These are phyloP conservation scores for Septoria petroselini DNA, from an alignment of 2,329 filamentous ascomycete species.

Conservation along the genomic window DNA sequence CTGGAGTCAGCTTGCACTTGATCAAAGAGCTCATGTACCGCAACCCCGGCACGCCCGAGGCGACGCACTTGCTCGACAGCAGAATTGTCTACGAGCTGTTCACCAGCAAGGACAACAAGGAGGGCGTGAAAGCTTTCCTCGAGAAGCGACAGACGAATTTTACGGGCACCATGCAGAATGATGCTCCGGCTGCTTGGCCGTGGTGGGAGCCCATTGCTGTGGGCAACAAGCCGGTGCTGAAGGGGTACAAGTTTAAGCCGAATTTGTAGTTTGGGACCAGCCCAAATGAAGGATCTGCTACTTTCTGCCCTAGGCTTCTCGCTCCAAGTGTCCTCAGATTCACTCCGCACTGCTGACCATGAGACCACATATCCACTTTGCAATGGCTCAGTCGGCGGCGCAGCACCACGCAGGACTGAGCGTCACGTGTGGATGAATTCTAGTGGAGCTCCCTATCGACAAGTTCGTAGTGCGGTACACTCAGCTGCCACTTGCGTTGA, in stretches of 20 bases:
- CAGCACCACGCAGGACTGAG: no score
- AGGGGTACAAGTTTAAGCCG: conserved; percentile 29
- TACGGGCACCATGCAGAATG: conserved; percentile 57
- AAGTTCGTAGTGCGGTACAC: no score
- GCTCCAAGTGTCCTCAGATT: no score
- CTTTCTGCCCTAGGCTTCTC: background rate
- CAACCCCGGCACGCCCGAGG: conserved; percentile 59
- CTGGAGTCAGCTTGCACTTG: conserved; percentile 59
- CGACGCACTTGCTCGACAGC: conserved; percentile 67
- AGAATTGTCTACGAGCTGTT: conserved; percentile 62
- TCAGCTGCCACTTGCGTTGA: no score
- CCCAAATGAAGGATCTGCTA: background rate
- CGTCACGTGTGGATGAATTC: no score
- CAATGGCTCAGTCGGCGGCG: no score
- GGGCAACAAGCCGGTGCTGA: conserved; percentile 40
- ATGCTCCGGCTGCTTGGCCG: conserved; percentile 60
- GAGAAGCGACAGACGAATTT: conserved; percentile 66
- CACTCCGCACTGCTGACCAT: no score
- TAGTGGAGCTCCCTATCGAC: no score
- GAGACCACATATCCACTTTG: no score
- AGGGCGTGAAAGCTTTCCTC: conserved; percentile 67
- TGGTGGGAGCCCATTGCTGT: conserved; percentile 64
- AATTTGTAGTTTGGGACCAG: conserved; percentile 30
- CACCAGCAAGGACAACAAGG: conserved; percentile 60
- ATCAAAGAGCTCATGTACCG: conserved; percentile 72